Evolutionary conservation across 2,329 filamentous ascomycete species (phyloP).

Genomic region (Aaosphaeria arxii): DNA sequence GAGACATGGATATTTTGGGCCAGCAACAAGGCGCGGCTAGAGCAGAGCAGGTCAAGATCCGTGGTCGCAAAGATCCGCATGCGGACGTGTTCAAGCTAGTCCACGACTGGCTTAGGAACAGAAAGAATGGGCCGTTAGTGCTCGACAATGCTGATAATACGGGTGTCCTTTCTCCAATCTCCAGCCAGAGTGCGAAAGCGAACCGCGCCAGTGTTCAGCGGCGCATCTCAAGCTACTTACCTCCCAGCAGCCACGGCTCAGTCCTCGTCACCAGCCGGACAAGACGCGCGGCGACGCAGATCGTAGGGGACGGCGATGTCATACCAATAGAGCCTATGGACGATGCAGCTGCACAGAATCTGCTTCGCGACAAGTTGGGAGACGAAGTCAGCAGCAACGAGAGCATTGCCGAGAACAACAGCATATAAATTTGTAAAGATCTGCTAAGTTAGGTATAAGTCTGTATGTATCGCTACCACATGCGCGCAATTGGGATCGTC

Average conservation of each 20-base stretch:
- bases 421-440: too few species aligned
- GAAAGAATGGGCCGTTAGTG: conserved; percentile 9
- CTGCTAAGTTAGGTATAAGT: too few species aligned
- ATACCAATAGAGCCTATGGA: conserved; percentile 9
- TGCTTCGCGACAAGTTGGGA: conserved; percentile 1
- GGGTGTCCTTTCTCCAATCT: background rate
- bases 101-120: conserved; percentile 9
- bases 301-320: conserved; percentile 6
- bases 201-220: too few species aligned
- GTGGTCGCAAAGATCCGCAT: conserved; percentile 4
- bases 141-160: conserved; percentile 12
- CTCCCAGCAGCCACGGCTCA: conserved; percentile 2
- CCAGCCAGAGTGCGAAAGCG: background rate
- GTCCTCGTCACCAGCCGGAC: conserved; percentile 9
- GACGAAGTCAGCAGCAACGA: background rate
- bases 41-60: conserved; percentile 8
- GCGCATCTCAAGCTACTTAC: background rate
- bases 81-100: conserved; percentile 7
- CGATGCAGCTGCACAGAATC: conserved; percentile 1
- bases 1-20: conserved; percentile 11
- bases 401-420: too few species aligned
- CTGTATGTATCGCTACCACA: too few species aligned
- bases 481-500: too few species aligned
- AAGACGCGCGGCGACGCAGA: conserved; percentile 1
- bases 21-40: conserved; percentile 11